A percentile compares a stretch with the other conserved stretches of the same genome.
Conservation (phyloP, 768 basidiomycete species). For the Leccinum broughii region DNA sequence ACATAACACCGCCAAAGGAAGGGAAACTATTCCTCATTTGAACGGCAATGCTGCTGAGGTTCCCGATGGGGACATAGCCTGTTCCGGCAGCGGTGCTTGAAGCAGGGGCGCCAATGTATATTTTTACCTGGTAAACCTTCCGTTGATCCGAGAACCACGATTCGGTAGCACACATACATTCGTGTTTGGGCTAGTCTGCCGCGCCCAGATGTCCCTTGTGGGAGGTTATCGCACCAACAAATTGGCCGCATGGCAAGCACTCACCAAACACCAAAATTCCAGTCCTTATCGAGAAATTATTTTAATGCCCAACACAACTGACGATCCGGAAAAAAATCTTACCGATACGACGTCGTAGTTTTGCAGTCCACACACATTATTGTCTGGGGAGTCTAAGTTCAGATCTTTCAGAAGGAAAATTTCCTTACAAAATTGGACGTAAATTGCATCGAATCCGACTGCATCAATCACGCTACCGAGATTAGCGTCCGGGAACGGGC, state of each 20-base stretch:
- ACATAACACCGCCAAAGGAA: constrained; percentile 46
- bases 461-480: constrained; percentile 59
- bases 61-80: constrained; percentile 37
- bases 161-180: constrained; percentile 30
- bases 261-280: constrained; percentile 38
- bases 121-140: constrained; percentile 33
- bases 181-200: constrained; percentile 40
- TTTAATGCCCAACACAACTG: neutral
- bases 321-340: constrained; percentile 23
- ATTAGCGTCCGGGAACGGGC: constrained; percentile 67
- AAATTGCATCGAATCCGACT: constrained; percentile 69
- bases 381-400: constrained; percentile 31
- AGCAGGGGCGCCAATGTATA: constrained; percentile 45
- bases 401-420: neutral
- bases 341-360: constrained; percentile 57
- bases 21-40: constrained; percentile 40
- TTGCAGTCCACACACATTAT: constrained; percentile 45
- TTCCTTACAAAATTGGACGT: constrained; percentile 60
- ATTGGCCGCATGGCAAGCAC: constrained; percentile 4
- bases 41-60: constrained; percentile 35
- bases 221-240: constrained; percentile 9
- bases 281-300: constrained; percentile 41
- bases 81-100: constrained; percentile 43
- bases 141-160: neutral
- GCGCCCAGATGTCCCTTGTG: constrained; percentile 48